Evolutionary conservation across 169 alveolate genomes (phyloP).

Genomic region (Plasmodium inui): DNA sequence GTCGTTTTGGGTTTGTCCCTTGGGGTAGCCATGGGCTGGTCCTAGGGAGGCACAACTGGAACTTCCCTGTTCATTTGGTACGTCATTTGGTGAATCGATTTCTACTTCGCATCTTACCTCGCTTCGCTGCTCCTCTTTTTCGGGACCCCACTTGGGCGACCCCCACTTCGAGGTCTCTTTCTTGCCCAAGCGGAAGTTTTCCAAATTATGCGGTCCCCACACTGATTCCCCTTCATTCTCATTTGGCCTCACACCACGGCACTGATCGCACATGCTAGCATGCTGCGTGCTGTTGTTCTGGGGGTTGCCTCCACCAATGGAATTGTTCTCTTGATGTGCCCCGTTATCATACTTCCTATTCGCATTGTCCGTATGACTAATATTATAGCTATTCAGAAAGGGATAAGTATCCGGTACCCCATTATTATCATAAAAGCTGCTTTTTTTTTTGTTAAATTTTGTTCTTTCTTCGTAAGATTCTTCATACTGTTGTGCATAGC

Average conservation of each 20-base stretch:
- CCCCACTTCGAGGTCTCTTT: neutral
- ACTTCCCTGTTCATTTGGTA: neutral
- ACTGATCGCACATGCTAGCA: neutral
- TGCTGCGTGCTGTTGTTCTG: neutral
- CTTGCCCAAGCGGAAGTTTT: neutral
- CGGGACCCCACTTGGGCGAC: neutral
- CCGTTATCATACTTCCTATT: neutral
- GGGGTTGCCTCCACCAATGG: neutral
- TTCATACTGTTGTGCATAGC: neutral
- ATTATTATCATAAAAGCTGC: constrained; percentile 14
- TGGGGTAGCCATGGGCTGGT: neutral
- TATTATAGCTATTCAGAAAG: neutral
- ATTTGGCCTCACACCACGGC: neutral
- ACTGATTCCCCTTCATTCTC: neutral
- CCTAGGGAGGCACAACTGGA: neutral
- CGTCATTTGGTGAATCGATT: neutral
- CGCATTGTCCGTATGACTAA: neutral
- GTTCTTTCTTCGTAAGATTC: constrained; percentile 46
- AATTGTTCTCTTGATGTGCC: neutral
- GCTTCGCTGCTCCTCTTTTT: neutral
- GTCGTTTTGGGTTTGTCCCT: neutral
- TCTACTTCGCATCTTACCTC: neutral
- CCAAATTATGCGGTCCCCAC: neutral
- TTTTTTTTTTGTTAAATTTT: constrained; percentile 54
- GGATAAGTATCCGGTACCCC: neutral